Evolutionary conservation across 345 rosid genomes (phyloP), one percentile per base, ranked within the genome.

Genomic region (Salix udensis): DNA sequence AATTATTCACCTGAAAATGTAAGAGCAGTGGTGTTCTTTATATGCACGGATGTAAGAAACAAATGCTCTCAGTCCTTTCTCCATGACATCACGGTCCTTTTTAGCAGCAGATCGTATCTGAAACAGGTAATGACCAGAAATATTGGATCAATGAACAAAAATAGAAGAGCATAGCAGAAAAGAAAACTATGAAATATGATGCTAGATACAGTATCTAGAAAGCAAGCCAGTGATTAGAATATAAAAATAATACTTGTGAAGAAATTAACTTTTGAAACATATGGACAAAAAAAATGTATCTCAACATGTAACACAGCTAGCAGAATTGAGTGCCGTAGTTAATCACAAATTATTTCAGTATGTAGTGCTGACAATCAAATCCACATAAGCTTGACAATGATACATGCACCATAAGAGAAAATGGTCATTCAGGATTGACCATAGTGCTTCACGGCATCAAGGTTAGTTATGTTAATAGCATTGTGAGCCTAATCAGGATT

Each of bases 21-120:
- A 89, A 21, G 87, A 84, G 83, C 97, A 91, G 55, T 88, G 91
- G 87, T 95, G 98, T 82, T 93, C 97, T 78, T 95, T 95, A 74
- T 95, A 95, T 62, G 94, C 97, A 78, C 93, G 94, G 67, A 95
- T 83, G 82, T 74, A 88, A 24, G 98, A 96, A 80, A 96, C 98
- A 89, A 93, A 96, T 42, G 98, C 99, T 81, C 88, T 91, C 8
- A 87, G 81, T 81, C 97, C 97, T 81, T 91, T 96, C 85, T 91
- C 97, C 94, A 96, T 88, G 78, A 96, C 93, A 85, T 89, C 92
- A 15, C 97, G 86, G 72, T 93, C 97, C 80, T 85, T 87, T 82
- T 40, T 87, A 34, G 98, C 97, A 66, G 88, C 87, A 75, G 90
- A 75, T 13, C 93, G 87, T 74, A 93, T 84, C 98, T 91, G 88